Conservation (phyloP, 192 early-diverging fungal species). For the Backusella morwellensis region DNA sequence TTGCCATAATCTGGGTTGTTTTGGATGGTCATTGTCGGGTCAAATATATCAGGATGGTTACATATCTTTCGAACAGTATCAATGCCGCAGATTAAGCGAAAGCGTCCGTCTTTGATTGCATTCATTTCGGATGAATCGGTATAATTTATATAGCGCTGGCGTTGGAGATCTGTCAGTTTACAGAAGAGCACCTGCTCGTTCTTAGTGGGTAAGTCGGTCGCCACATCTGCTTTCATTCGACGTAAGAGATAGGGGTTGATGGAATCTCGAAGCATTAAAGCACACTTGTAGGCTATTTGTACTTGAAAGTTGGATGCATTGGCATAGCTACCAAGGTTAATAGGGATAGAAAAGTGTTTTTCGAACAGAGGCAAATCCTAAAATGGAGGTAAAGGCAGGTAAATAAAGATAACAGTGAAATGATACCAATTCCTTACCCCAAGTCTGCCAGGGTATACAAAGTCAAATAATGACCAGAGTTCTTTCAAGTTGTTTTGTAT, state of each 20-base stretch:
- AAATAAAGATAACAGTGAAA: constrained; percentile 4
- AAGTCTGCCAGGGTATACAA: constrained; percentile 72
- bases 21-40: constrained; percentile 18
- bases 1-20: constrained; percentile 63
- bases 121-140: constrained; percentile 71
- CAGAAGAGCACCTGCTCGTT: constrained; percentile 93
- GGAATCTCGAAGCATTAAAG: constrained; percentile 84
- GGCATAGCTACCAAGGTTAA: constrained; percentile 88
- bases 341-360: constrained; percentile 90
- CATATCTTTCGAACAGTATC: constrained; percentile 95
- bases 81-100: constrained; percentile 86
- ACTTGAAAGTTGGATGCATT: constrained; percentile 90
- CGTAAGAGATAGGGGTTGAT: constrained; percentile 93
- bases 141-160: constrained; percentile 69
- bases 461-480: constrained; percentile 82
- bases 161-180: constrained; percentile 75
- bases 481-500: constrained; percentile 82
- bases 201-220: constrained; percentile 85
- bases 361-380: constrained; percentile 81
- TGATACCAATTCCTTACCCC: constrained; percentile 37
- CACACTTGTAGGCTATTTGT: constrained; percentile 92
- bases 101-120: constrained; percentile 73
- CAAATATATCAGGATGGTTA: constrained; percentile 88
- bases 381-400: constrained; percentile 29
- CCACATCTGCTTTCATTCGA: constrained; percentile 91